Evolutionary conservation across 441 rosid species (phyloP).

Genomic region (Sinapis alba): DNA sequence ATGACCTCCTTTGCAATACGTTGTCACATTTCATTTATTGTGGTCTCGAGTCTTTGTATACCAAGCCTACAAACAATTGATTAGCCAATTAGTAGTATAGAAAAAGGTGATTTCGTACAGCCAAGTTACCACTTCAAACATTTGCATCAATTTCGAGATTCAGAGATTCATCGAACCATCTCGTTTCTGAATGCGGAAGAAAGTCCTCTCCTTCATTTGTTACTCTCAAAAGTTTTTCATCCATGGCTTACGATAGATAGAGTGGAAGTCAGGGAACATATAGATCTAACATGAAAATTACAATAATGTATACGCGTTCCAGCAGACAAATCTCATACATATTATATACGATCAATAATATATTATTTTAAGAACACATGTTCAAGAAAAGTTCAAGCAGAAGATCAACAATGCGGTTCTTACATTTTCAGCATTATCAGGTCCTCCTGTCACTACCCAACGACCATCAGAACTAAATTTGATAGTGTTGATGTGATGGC

Average conservation of each 20-base stretch:
- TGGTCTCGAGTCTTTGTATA: constrained; percentile 89
- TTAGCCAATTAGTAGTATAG: constrained; percentile 14
- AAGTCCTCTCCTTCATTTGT: no score
- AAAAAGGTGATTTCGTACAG: not conserved
- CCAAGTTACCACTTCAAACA: no score
- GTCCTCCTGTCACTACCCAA: constrained; percentile 97
- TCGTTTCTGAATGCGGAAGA: no score
- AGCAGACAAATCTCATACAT: constrained; percentile 97
- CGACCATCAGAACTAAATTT: constrained; percentile 92
- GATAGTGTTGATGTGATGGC: constrained; percentile 69
- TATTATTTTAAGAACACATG: not conserved
- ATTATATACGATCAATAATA: constrained; percentile 19
- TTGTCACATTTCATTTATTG: constrained; percentile 89
- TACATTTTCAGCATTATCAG: constrained; percentile 85
- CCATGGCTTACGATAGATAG: no score
- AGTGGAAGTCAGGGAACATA: constrained; percentile 81
- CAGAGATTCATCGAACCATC: no score
- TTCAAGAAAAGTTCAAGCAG: not conserved
- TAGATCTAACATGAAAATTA: constrained; percentile 81
- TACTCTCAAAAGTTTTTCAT: no score
- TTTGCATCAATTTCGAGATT: no score
- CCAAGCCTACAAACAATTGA: constrained; percentile 67
- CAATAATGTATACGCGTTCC: no score
- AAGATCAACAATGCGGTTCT: constrained; percentile 7
- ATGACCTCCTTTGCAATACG: constrained; percentile 93